Evolutionary conservation across 2,329 filamentous ascomycete genomes (phyloP), one percentile per base, ranked within the genome.

Genomic region (Aspergillus japonicus): DNA sequence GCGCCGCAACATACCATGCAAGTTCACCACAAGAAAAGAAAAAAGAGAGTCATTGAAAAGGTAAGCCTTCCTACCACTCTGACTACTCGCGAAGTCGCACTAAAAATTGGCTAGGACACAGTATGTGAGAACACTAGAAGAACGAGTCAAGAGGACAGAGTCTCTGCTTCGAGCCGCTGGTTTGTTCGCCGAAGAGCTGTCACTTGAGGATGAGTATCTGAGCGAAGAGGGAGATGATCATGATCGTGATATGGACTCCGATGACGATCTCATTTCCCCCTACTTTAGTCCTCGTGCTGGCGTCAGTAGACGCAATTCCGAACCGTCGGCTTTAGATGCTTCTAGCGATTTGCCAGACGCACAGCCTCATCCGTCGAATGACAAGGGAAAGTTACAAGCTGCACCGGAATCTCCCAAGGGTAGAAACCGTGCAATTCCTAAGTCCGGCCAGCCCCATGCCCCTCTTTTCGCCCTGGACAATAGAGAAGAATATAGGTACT

Each of bases 1-100:
- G 73, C 96, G 96, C 75, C 96, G 96, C 81, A 96, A 96, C 81
- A 95, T 91, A 6, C 90, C 93, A 69, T 97, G 94, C 77, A 86
- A 95, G 69, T 96, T 96, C 74, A 96, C 92, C 2, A 89, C 95
- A 71, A 90, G 95, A 49, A 91, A 96, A 80, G 96, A 96, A 85
- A 96, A 96, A 82, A 84, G 91, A 62, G 92, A 89, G 73, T 91
- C 92, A 60, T 91, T 91, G 1, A 96, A 96, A 81, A 93, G 93
- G 91, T 95, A 82, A 44, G 14, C 4, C 4, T 35, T 44, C 8
- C 31, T 14, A 5, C 21, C 31, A 19, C 33, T n/a, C 31, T 21
- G 16, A 12, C 16, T 39, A 35, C 57, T 39, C 53, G 16, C 4
- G 19, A 21, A 23, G 16, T 6, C 53, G 35, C 24, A 26, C 50